Conservation (phyloP, 495 filamentous ascomycete genomes). For the Lasiosphaeris hirsuta region DNA sequence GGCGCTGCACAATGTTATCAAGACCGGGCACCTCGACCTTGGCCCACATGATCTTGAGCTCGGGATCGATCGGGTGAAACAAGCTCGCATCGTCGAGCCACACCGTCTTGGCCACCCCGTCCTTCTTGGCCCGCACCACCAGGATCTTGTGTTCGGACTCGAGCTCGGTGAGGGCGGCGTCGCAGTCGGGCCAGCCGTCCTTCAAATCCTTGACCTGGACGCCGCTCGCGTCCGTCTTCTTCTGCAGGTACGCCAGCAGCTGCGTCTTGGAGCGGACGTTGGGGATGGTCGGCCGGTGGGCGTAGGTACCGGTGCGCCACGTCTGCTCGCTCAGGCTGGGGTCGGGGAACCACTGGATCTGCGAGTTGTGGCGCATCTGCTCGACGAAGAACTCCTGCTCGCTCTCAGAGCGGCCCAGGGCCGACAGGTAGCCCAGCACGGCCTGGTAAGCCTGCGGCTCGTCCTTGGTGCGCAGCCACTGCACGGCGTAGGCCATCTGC, state of each 20-base stretch:
- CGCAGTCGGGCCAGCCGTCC: conserved; percentile 87
- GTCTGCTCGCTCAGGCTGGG: conserved; percentile 52
- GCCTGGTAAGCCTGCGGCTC: conserved; percentile 66
- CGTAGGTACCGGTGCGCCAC: conserved; percentile 62
- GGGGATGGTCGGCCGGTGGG: conserved; percentile 72
- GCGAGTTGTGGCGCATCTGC: conserved; percentile 57
- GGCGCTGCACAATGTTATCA: conserved; percentile 70
- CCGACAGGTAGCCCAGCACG: conserved; percentile 72
- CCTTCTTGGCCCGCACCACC: conserved; percentile 88
- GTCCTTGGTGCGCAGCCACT: conserved; percentile 76
- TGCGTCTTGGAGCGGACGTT: conserved; percentile 71
- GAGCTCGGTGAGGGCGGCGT: conserved; percentile 69
- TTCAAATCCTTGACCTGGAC: conserved; percentile 83
- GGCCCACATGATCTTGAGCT: conserved; percentile 80
- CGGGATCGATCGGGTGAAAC: conserved; percentile 69
- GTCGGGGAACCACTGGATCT: conserved; percentile 66
- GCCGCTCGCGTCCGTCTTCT: conserved; percentile 74
- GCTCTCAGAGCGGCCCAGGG: conserved; percentile 48
- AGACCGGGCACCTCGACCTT: conserved; percentile 71
- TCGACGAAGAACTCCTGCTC: conserved; percentile 44
- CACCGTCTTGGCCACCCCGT: conserved; percentile 76
- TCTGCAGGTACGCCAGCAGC: conserved; percentile 75
- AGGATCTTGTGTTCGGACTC: conserved; percentile 77
- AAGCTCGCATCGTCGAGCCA: conserved; percentile 85
- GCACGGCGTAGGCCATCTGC: conserved; percentile 77